Evolutionary conservation across 176 grass and related monocot genomes (phyloP).

Genomic region (Echinochloa phyllopogon): DNA sequence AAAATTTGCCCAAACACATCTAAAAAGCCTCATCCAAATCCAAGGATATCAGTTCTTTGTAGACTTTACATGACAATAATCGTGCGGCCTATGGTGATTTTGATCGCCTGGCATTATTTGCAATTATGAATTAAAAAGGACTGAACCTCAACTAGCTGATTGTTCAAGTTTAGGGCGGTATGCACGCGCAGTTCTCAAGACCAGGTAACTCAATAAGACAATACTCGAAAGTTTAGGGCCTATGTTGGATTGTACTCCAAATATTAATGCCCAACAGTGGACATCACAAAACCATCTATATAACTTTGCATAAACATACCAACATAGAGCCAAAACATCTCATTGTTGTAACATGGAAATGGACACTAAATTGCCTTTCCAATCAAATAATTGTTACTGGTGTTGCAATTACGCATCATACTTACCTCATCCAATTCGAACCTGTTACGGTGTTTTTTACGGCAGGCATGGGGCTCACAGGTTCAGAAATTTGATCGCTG

Average conservation of each 20-base stretch:
- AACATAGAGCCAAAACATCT: too few species aligned
- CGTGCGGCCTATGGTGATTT: background rate
- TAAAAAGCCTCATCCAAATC: background rate
- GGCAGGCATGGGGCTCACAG: constrained; percentile 35
- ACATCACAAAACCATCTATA: too few species aligned
- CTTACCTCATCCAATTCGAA: constrained; percentile 52
- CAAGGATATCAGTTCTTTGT: background rate
- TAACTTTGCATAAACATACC: too few species aligned
- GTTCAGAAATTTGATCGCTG: constrained; percentile 24
- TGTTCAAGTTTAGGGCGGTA: background rate
- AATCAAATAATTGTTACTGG: too few species aligned
- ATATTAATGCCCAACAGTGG: constrained; percentile 9
- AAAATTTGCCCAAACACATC: background rate
- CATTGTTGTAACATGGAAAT: too few species aligned
- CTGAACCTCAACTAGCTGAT: background rate
- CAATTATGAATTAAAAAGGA: background rate
- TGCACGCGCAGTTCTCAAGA: background rate
- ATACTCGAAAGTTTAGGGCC: too few species aligned
- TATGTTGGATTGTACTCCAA: too few species aligned
- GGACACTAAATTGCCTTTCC: too few species aligned
- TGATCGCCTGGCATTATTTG: background rate
- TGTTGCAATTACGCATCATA: background rate
- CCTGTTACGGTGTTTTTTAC: constrained; percentile 36
- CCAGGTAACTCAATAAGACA: too few species aligned
- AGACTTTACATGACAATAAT: background rate